phyloP scores from a whole-genome alignment of 257 asterid species.

The Solanum piurae region DNA sequence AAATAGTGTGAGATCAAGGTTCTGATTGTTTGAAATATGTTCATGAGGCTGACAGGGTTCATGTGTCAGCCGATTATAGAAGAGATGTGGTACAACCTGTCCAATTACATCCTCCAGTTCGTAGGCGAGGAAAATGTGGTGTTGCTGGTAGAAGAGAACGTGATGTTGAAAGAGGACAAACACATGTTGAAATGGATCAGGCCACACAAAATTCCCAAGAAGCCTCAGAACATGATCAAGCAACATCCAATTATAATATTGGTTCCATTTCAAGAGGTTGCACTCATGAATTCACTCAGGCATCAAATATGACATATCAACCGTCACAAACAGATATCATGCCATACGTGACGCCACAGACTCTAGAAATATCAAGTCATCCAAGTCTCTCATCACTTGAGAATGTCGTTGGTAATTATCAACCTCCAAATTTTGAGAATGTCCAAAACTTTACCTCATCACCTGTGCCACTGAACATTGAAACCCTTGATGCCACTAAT shows the following conservation, averaged over 20 bases:
- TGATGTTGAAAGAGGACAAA: not conserved
- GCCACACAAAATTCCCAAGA: no score
- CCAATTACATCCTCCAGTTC: not conserved
- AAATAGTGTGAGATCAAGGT: not conserved
- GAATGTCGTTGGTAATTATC: no score
- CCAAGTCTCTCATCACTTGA: no score
- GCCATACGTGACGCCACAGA: no score
- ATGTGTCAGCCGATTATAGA: not conserved
- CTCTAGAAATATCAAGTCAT: no score
- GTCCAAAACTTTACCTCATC: not conserved
- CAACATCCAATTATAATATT: no score
- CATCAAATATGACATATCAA: not conserved
- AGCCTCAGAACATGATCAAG: no score
- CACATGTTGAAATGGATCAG: no score
- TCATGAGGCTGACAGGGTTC: not conserved
- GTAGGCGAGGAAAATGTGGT: not conserved
- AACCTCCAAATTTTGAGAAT: not conserved
- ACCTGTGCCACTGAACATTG: not conserved
- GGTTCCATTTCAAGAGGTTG: not conserved
- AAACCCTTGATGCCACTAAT: no score
- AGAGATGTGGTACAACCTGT: not conserved
- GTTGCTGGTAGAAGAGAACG: not conserved
- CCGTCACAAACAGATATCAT: no score
- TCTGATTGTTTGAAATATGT: no score
- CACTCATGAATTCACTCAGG: not conserved